A percentile compares a stretch with the other conserved stretches of the same genome.
phyloP scores from a whole-genome alignment of 2,329 filamentous ascomycete genomes.

The Fusarium proliferatum region DNA sequence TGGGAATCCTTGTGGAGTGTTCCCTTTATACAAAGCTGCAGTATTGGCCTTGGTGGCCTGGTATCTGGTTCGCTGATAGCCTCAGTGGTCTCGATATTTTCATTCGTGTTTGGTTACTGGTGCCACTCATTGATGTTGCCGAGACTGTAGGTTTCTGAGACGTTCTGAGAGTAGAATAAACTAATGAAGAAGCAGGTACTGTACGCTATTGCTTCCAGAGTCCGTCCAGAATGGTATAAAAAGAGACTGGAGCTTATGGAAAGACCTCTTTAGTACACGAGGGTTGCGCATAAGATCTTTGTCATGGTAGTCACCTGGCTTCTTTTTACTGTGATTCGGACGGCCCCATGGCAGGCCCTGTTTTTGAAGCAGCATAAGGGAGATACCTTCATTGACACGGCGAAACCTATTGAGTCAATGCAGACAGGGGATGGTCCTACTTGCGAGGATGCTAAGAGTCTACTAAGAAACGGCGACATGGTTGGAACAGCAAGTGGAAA shows the following conservation, averaged over 20 bases:
- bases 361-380: background rate
- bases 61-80: conserved; percentile 34
- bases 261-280: conserved; percentile 18
- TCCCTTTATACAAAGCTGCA: conserved; percentile 3
- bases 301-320: background rate
- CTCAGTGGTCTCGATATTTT: conserved; percentile 19
- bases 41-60: conserved; percentile 14
- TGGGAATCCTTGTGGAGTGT: conserved; percentile 9
- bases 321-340: background rate
- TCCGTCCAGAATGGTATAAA: conserved; percentile 7
- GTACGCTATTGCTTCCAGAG: background rate
- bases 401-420: background rate
- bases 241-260: background rate
- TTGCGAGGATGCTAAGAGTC: background rate
- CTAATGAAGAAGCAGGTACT: background rate
- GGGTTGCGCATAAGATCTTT: conserved; percentile 4
- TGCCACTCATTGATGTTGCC: conserved; percentile 38
- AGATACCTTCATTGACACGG: background rate
- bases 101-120: conserved; percentile 34
- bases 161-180: background rate
- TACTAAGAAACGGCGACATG: background rate
- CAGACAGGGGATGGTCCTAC: background rate
- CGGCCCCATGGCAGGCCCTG: background rate
- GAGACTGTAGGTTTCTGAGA: conserved; percentile 35
- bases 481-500: background rate